Percentiles rank a stretch among this genome's conserved stretches.
These are phyloP conservation scores for Neofusicoccum cordaticola DNA, from an alignment of 2,329 filamentous ascomycete species.

Conservation along the genomic window DNA sequence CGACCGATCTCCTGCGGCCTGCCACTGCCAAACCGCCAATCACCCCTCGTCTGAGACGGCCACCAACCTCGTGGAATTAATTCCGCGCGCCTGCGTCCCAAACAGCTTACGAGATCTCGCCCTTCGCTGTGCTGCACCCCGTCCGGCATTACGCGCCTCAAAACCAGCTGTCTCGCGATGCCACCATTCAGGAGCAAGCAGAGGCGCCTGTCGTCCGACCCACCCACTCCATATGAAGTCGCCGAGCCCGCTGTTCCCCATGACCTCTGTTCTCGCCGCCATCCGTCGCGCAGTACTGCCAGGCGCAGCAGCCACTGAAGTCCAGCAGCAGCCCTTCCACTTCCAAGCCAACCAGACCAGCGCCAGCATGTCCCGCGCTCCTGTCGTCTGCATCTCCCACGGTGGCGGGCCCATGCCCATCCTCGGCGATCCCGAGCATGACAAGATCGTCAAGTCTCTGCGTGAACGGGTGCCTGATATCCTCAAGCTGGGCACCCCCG, in stretches of 20 bases:
- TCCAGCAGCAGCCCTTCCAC: conserved; percentile 11
- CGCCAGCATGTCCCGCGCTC: conserved; percentile 28
- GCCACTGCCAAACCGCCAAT: background rate
- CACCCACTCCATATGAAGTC: conserved; percentile 3
- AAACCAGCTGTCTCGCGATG: background rate
- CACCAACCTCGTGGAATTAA: background rate
- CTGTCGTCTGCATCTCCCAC: conserved; percentile 40
- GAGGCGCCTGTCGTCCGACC: background rate
- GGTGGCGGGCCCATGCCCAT: conserved; percentile 56
- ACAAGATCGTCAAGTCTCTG: conserved; percentile 52
- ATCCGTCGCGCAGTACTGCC: background rate
- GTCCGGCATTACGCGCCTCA: background rate
- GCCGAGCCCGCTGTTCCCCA: background rate
- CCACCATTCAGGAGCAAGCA: background rate
- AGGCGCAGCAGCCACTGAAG: background rate
- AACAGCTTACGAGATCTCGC: conserved; percentile 6
- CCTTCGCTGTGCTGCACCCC: background rate
- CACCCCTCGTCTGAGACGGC: background rate
- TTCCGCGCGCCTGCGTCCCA: background rate
- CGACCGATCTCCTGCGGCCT: background rate
- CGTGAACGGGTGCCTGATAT: conserved; percentile 54
- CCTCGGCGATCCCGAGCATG: conserved; percentile 54
- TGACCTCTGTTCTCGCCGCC: conserved; percentile 9
- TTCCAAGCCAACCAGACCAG: conserved; percentile 8
- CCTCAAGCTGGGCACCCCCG: conserved; percentile 52